Evolutionary conservation across 78 protist genomes (phyloP).

Genomic region (Monocercomonoides exilis): DNA sequence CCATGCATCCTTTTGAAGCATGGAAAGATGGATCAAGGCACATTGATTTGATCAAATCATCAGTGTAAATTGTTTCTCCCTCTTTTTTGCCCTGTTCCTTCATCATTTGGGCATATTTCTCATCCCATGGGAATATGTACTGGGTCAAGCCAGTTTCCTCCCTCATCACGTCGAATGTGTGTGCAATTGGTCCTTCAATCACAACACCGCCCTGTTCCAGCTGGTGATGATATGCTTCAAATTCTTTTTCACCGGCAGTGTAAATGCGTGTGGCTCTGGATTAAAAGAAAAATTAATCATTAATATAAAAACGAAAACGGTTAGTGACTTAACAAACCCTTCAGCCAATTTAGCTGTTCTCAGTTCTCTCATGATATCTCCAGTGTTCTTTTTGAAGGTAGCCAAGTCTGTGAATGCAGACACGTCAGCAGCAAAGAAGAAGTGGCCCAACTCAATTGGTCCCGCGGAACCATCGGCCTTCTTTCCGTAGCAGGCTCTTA

Average conservation of each 20-base stretch:
- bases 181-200: background rate
- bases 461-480: slow-evolving; percentile 9
- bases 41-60: too few relatives aligned
- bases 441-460: slow-evolving; percentile 34
- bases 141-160: background rate
- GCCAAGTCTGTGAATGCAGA: background rate
- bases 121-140: slow-evolving; percentile 30
- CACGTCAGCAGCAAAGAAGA: slow-evolving; percentile 22
- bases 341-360: slow-evolving; percentile 14
- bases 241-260: slow-evolving; percentile 35
- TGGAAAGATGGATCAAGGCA: too few relatives aligned
- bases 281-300: too few relatives aligned
- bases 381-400: background rate
- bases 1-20: too few relatives aligned
- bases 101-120: too few relatives aligned
- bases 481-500: background rate
- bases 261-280: too few relatives aligned
- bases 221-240: slow-evolving; percentile 1
- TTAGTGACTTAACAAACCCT: background rate
- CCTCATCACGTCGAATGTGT: background rate
- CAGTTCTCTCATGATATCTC: slow-evolving; percentile 16
- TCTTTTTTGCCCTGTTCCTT: too few relatives aligned
- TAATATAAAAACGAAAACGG: too few relatives aligned
- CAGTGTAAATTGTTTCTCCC: too few relatives aligned
- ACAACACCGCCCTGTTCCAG: slow-evolving; percentile 9